Base-by-base conservation (phyloP, 768 basidiomycete species). In the Cubamyces lactineus region DNA sequence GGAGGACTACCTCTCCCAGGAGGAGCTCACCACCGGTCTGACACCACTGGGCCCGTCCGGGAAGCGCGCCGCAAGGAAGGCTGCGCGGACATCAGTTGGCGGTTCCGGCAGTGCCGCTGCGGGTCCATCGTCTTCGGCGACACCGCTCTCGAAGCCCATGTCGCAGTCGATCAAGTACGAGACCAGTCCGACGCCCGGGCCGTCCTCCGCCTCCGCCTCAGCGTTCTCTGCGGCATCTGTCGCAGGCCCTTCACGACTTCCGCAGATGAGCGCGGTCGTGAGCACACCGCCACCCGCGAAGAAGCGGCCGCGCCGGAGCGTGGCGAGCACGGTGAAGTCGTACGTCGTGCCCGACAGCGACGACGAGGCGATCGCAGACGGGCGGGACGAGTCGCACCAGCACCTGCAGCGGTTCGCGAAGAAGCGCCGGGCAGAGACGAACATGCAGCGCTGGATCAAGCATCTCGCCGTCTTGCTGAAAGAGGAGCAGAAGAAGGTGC, bases 291-390 rank as follows among this genome's bases (percentile, higher is more conserved):
- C 41, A 54, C 70, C 23, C 3, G 45, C 45, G 34, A 78, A 75
- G 66, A 88, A 86, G 70, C 79, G 89, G 59, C 86, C 86, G 9
- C 82, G 87, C 50, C 79, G 89, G 48, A 79, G 81, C 30, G 83
- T 82, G 3, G 80, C 85, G 17, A 67, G 74, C 19, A 74, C 76
- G 16, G 78, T 84, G 38, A 80, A 77, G 48, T 89, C 87, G 6
- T 91, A 91, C 69, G 80, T 78, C 4, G 74, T 87, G 16, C 86
- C 88, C 1, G 86, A 86, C 70, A 91, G 88, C 13, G 89, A 90
- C 67, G 88, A 89, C 59, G 89, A 89, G 65, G 76, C 73, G 9
- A 83, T 83, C 41, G 74, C 68, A 7, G 72, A 76, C 24, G 73
- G 75, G 41, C 72, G 72, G 48, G 71, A 61, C 49, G 55, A 59